These are phyloP conservation scores for Digitaria exilis DNA, from an alignment of 202 grass and related monocot genomes.

Conservation along the genomic window DNA sequence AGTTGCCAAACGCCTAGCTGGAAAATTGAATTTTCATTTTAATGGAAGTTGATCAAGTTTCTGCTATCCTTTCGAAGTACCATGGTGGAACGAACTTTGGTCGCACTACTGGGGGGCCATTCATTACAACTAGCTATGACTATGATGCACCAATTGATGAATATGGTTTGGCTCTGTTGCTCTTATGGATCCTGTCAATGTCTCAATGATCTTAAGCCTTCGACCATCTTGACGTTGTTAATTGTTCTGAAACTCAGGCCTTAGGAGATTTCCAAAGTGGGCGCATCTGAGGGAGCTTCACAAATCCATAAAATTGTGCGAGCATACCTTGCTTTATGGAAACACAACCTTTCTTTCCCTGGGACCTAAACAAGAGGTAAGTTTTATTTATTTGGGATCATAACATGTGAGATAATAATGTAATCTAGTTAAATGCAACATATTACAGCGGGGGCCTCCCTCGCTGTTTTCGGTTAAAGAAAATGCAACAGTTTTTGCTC, in stretches of 20 bases:
- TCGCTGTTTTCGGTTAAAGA: no score
- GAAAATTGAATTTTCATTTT: slow-evolving; percentile 11
- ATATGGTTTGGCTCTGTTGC: slow-evolving; percentile 67
- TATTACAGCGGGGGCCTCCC: no score
- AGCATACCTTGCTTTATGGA: slow-evolving; percentile 81
- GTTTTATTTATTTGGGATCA: not conserved
- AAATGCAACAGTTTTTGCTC: no score
- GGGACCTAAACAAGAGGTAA: slow-evolving; percentile 83
- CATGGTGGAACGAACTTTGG: slow-evolving; percentile 98
- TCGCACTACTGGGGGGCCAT: slow-evolving; percentile 92
- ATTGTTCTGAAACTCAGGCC: slow-evolving; percentile 57
- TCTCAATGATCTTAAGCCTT: slow-evolving; percentile 1
- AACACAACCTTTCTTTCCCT: slow-evolving; percentile 56
- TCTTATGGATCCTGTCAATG: slow-evolving; percentile 2
- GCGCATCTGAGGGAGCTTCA: slow-evolving; percentile 94
- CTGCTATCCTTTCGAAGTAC: slow-evolving; percentile 64
- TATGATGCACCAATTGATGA: slow-evolving; percentile 99
- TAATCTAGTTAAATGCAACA: no score
- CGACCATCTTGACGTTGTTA: not conserved
- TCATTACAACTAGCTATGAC: slow-evolving; percentile 99
- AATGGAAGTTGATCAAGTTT: slow-evolving; percentile 18
- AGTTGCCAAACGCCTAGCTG: no score
- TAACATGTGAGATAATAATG: no score
- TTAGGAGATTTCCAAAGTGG: slow-evolving; percentile 91
- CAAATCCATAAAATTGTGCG: slow-evolving; percentile 86